Conservation (phyloP, 2,329 filamentous ascomycete species). For the Ophiostoma montium region DNA sequence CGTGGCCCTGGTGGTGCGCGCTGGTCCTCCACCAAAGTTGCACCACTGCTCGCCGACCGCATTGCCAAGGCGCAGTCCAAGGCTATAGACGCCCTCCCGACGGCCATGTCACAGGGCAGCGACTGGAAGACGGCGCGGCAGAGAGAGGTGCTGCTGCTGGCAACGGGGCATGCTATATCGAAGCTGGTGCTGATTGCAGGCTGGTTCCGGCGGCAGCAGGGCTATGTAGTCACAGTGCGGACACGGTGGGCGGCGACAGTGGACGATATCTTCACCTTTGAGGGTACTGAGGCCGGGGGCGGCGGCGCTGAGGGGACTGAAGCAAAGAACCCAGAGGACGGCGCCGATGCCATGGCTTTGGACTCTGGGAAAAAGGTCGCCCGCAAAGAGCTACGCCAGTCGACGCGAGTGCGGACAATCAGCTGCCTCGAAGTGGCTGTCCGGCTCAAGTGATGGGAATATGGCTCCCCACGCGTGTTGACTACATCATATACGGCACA, state of each 20-base stretch:
- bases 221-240: slow-evolving; percentile 42
- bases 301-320: slow-evolving; percentile 9
- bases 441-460: slow-evolving; percentile 6
- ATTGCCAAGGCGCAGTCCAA: slow-evolving; percentile 24
- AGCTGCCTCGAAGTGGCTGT: slow-evolving; percentile 11
- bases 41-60: slow-evolving; percentile 32
- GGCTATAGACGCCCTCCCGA: slow-evolving; percentile 11
- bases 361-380: background rate
- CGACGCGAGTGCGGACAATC: slow-evolving; percentile 6
- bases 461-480: too few relatives aligned
- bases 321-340: too few relatives aligned
- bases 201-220: slow-evolving; percentile 49
- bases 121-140: slow-evolving; percentile 19
- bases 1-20: slow-evolving; percentile 31
- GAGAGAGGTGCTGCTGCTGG: slow-evolving; percentile 27
- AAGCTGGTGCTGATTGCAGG: slow-evolving; percentile 47
- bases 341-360: background rate
- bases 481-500: too few relatives aligned
- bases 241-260: slow-evolving; percentile 52
- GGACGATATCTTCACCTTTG: slow-evolving; percentile 45
- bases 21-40: slow-evolving; percentile 31
- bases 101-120: slow-evolving; percentile 6
- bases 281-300: slow-evolving; percentile 17
- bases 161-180: slow-evolving; percentile 52
- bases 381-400: background rate